Conservation (phyloP, 1,139 yeast species). For the Lodderomyces metapsilosis region DNA sequence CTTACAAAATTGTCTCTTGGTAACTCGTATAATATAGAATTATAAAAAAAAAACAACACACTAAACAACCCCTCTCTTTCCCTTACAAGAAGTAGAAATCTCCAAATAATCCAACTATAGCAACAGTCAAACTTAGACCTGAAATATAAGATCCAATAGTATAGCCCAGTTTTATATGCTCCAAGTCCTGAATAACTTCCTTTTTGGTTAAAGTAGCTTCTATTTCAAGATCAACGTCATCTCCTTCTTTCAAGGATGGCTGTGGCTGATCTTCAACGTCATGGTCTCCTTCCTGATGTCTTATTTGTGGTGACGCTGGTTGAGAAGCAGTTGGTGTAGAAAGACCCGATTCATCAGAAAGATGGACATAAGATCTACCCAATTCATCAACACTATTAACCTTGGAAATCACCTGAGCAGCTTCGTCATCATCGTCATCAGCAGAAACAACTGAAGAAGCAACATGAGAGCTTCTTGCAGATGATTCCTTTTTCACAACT, state of each 20-base stretch:
- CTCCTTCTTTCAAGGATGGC: conserved; percentile 17
- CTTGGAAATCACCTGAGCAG: conserved; percentile 8
- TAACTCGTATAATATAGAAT: not conserved
- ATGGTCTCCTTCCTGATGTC: conserved; percentile 14
- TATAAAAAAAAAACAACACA: not conserved
- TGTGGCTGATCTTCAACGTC: conserved; percentile 17
- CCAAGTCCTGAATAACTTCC: conserved; percentile 34
- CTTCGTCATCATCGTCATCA: conserved; percentile 13
- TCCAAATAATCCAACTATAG: conserved; percentile 50
- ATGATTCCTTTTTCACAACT: not conserved
- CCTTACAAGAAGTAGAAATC: conserved; percentile 27
- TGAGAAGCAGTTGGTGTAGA: conserved; percentile 20
- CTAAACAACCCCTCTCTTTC: not conserved
- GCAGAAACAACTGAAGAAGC: conserved; percentile 5
- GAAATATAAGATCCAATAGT: conserved; percentile 37
- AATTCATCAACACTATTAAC: conserved; percentile 27
- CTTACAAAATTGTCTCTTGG: too few relatives aligned
- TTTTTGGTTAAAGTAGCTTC: conserved; percentile 41
- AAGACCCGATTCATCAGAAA: conserved; percentile 41
- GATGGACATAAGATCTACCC: conserved; percentile 51
- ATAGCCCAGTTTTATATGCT: conserved; percentile 30
- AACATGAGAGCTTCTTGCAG: not conserved
- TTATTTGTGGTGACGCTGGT: conserved; percentile 12
- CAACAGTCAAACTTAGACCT: conserved; percentile 42
- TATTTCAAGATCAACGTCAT: conserved; percentile 41